phyloP scores from a whole-genome alignment of 805 yeast species.

The Yamadazyma kitorensis region DNA sequence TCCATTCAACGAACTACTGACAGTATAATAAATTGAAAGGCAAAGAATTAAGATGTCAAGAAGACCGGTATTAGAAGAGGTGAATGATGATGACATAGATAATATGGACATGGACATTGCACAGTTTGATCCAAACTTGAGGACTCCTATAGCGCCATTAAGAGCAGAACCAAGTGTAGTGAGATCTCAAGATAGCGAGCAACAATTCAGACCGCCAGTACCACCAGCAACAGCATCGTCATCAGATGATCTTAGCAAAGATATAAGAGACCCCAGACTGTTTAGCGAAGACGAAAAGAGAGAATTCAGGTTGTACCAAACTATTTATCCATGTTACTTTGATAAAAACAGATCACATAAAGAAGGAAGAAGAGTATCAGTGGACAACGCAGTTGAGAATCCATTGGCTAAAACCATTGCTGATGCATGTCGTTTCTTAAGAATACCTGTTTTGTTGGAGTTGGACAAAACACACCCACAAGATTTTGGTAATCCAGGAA shows the following conservation, averaged over 20 bases:
- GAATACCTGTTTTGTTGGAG: conserved; percentile 53
- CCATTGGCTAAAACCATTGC: conserved; percentile 83
- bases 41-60: conserved; percentile 20
- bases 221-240: conserved; percentile 14
- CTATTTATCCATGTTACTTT: conserved; percentile 89
- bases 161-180: conserved; percentile 57
- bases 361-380: conserved; percentile 81
- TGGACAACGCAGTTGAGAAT: conserved; percentile 69
- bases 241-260: conserved; percentile 13
- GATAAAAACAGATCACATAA: conserved; percentile 71
- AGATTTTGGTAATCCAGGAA: conserved; percentile 97
- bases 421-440: conserved; percentile 59
- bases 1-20: neutral
- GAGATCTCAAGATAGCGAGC: conserved; percentile 54
- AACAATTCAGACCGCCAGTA: conserved; percentile 26
- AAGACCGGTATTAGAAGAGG: conserved; percentile 73
- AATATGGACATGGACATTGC: conserved; percentile 92
- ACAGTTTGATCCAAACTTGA: conserved; percentile 70
- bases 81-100: conserved; percentile 83
- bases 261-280: conserved; percentile 28
- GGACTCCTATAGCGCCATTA: conserved; percentile 67
- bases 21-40: neutral
- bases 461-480: conserved; percentile 91
- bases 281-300: conserved; percentile 57
- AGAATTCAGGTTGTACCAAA: conserved; percentile 66